Percentiles rank a stretch among this genome's conserved stretches.
These are phyloP conservation scores for Lyophyllum shimeji DNA, from an alignment of 768 basidiomycete genomes.

Conservation along the genomic window DNA sequence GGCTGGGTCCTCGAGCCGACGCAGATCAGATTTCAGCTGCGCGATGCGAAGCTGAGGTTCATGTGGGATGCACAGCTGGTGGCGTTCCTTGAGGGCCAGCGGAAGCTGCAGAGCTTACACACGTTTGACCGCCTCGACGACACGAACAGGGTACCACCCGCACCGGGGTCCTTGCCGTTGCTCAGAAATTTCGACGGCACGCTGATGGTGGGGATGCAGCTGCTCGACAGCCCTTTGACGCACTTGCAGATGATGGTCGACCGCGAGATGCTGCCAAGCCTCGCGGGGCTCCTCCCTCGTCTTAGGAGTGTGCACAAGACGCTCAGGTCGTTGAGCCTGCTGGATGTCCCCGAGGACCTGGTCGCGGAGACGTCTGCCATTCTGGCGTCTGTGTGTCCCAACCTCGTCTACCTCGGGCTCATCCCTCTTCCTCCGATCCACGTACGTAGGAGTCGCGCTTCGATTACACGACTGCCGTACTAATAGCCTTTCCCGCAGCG, in stretches of 20 bases:
- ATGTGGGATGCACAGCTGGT: slow-evolving; percentile 47
- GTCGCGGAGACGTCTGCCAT: slow-evolving; percentile 18
- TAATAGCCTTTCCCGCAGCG: slow-evolving; percentile 20
- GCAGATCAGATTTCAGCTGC: slow-evolving; percentile 42
- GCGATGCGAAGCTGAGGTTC: slow-evolving; percentile 47
- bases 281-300: slow-evolving; percentile 30
- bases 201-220: slow-evolving; percentile 37
- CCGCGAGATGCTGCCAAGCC: slow-evolving; percentile 28
- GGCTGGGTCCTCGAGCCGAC: slow-evolving; percentile 47
- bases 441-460: slow-evolving; percentile 22
- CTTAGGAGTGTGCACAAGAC: slow-evolving; percentile 25
- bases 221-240: slow-evolving; percentile 39
- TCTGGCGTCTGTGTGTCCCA: slow-evolving; percentile 22
- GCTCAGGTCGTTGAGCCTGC: slow-evolving; percentile 26
- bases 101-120: slow-evolving; percentile 38
- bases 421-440: slow-evolving; percentile 27
- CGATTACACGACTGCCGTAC: background rate
- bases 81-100: slow-evolving; percentile 49
- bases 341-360: slow-evolving; percentile 29
- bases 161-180: slow-evolving; percentile 30
- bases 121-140: slow-evolving; percentile 25
- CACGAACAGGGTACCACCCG: slow-evolving; percentile 1
- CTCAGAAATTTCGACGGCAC: slow-evolving; percentile 48
- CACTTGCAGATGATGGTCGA: slow-evolving; percentile 47
- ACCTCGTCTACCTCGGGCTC: slow-evolving; percentile 27